These are phyloP conservation scores for Silene latifolia DNA, from an alignment of 148 eudicot genomes.

Conservation along the genomic window DNA sequence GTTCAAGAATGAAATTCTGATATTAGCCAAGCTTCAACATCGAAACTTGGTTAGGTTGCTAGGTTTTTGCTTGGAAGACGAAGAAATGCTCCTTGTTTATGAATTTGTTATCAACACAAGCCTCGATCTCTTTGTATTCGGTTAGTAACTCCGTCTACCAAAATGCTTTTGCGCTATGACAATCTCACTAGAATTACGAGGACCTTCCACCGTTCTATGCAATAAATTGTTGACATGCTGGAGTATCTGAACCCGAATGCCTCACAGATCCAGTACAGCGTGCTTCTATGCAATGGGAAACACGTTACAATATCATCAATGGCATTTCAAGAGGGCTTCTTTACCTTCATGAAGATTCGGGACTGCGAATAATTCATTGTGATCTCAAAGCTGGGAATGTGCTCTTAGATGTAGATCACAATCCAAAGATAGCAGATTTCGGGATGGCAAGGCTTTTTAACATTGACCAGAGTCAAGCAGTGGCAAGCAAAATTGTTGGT, in stretches of 20 bases:
- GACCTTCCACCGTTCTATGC: too few relatives aligned
- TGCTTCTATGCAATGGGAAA: constrained; percentile 30
- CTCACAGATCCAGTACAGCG: constrained; percentile 25
- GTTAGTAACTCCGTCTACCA: neutral
- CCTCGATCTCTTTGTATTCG: constrained; percentile 40
- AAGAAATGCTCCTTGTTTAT: constrained; percentile 45
- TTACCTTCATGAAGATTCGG: constrained; percentile 36
- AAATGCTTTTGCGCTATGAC: neutral
- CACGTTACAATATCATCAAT: constrained; percentile 29
- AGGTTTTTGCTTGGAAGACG: constrained; percentile 41
- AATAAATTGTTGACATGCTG: too few relatives aligned
- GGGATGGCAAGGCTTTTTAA: constrained; percentile 35
- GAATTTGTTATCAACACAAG: constrained; percentile 46
- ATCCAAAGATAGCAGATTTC: constrained; percentile 39
- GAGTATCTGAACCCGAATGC: neutral
- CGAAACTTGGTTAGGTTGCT: constrained; percentile 43
- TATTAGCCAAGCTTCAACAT: constrained; percentile 51
- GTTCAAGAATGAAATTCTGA: constrained; percentile 42
- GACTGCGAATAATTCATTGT: constrained; percentile 30
- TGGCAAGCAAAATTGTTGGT: constrained; percentile 36
- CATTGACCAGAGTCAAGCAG: constrained; percentile 34
- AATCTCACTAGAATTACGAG: too few relatives aligned
- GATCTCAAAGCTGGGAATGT: constrained; percentile 37
- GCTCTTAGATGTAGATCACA: constrained; percentile 33
- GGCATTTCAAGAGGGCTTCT: constrained; percentile 36